A percentile compares a stretch with the other conserved stretches of the same genome.
Evolutionary conservation across 2,329 filamentous ascomycete species (phyloP).

Genomic region (Fonsecaea pedrosoi): DNA sequence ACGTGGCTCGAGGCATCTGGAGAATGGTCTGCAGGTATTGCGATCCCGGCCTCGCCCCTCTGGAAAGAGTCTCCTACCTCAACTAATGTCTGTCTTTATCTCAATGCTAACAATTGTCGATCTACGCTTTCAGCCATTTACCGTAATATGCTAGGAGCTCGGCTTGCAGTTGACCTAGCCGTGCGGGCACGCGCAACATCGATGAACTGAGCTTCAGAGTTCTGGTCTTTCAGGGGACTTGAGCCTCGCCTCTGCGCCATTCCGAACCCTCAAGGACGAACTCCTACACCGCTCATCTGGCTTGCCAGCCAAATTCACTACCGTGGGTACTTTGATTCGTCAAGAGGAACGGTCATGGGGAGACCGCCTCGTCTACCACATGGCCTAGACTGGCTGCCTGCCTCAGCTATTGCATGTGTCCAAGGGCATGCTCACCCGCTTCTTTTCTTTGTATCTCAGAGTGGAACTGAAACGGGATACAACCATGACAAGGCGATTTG

Average conservation of each 20-base stretch:
- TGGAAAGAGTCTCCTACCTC: not conserved
- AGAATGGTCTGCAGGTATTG: not conserved
- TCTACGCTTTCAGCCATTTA: not conserved
- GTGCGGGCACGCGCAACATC: not conserved
- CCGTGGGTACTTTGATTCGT: conserved; percentile 29
- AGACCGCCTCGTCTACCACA: conserved; percentile 23
- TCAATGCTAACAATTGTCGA: not conserved
- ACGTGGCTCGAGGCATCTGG: conserved; percentile 11
- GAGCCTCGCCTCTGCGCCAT: conserved; percentile 23
- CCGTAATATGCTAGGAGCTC: not conserved
- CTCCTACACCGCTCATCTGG: conserved; percentile 33
- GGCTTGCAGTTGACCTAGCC: not conserved
- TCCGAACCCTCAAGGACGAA: conserved; percentile 26
- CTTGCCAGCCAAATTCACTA: conserved; percentile 18
- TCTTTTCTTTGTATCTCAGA: conserved; percentile 10
- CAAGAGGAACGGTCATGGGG: conserved; percentile 16
- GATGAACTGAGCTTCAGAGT: not conserved
- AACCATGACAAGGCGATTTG: conserved; percentile 1
- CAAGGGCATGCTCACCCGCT: conserved; percentile 20
- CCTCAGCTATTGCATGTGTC: conserved; percentile 26
- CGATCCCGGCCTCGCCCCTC: conserved; percentile 1
- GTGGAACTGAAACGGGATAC: conserved; percentile 17
- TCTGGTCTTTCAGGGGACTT: not conserved
- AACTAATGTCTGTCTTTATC: not conserved
- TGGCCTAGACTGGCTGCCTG: conserved; percentile 31